Evolutionary conservation across 1,284 basidiomycete species (phyloP).

Genomic region (Moesziomyces parantarcticus): DNA sequence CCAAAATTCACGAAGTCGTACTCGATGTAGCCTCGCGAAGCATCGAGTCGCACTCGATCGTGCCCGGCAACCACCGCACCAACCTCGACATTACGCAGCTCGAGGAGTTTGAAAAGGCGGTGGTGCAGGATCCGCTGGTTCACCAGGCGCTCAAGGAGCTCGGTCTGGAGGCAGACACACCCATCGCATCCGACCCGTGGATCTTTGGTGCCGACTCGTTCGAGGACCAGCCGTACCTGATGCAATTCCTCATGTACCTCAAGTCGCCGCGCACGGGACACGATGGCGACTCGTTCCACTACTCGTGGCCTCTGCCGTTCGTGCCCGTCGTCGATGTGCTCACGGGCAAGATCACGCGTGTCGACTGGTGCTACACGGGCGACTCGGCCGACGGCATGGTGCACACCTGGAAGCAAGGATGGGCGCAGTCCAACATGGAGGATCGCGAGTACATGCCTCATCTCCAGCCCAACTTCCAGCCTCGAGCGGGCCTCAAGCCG

Average conservation of each 20-base stretch:
- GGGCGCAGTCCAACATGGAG: constrained; percentile 61
- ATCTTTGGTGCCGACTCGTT: constrained; percentile 54
- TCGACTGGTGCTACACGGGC: constrained; percentile 63
- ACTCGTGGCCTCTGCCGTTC: constrained; percentile 68
- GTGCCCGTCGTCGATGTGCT: constrained; percentile 64
- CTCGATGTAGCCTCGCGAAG: constrained; percentile 19
- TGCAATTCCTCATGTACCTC: constrained; percentile 54
- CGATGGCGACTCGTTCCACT: constrained; percentile 64
- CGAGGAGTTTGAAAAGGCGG: constrained; percentile 15
- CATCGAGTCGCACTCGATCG: constrained; percentile 26
- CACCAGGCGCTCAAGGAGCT: constrained; percentile 44
- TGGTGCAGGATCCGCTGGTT: constrained; percentile 26
- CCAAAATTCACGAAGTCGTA: constrained; percentile 22
- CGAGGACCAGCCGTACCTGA: constrained; percentile 42
- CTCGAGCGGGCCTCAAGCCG: constrained; percentile 46
- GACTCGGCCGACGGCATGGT: constrained; percentile 55
- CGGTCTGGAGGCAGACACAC: constrained; percentile 36
- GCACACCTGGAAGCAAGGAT: constrained; percentile 50
- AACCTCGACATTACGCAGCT: constrained; percentile 46
- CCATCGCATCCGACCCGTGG: constrained; percentile 50
- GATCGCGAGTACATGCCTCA: constrained; percentile 66
- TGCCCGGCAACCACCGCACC: constrained; percentile 15
- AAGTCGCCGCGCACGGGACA: constrained; percentile 22
- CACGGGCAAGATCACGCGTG: constrained; percentile 44
- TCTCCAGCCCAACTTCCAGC: constrained; percentile 38